Conservation (phyloP, 495 filamentous ascomycete species). For the Hypoxylon crocopeplum region DNA sequence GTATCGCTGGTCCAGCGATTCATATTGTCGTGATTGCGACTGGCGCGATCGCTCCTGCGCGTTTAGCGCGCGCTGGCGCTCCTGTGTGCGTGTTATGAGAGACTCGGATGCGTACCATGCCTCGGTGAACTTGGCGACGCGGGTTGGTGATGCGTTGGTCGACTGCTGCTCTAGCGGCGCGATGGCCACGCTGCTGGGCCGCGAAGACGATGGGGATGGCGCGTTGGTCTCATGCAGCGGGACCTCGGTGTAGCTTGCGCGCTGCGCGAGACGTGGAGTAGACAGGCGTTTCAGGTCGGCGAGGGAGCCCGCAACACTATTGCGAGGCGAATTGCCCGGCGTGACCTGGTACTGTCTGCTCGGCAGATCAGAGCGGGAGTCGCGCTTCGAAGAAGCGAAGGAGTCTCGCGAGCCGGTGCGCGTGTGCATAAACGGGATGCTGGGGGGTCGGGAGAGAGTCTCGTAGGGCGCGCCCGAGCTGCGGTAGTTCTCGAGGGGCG, state of each 20-base stretch:
- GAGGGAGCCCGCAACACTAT: conserved; percentile 42
- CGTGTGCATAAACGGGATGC: conserved; percentile 79
- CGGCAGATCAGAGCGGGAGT: conserved; percentile 59
- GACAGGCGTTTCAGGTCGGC: conserved; percentile 53
- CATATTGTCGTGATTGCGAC: conserved; percentile 56
- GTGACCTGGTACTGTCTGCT: conserved; percentile 57
- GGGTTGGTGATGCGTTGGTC: conserved; percentile 50
- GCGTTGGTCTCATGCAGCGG: conserved; percentile 45
- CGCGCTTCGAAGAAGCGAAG: conserved; percentile 52
- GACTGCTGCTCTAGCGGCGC: conserved; percentile 45
- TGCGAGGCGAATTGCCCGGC: conserved; percentile 53
- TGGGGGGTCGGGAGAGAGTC: conserved; percentile 64
- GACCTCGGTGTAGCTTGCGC: conserved; percentile 48
- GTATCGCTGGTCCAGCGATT: conserved; percentile 53
- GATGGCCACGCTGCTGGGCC: conserved; percentile 41
- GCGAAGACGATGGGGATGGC: conserved; percentile 38
- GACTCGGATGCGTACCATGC: conserved; percentile 63
- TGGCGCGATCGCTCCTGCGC: conserved; percentile 49
- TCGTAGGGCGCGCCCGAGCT: conserved; percentile 58
- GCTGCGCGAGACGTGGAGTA: conserved; percentile 40
- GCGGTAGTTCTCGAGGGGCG: conserved; percentile 55
- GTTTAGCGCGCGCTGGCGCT: conserved; percentile 47
- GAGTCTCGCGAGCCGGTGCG: conserved; percentile 64
- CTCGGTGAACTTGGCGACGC: conserved; percentile 68
- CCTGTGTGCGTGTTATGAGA: conserved; percentile 58